Evolutionary conservation across 495 filamentous ascomycete species (phyloP).

Genomic region (Xylaria intraflava): DNA sequence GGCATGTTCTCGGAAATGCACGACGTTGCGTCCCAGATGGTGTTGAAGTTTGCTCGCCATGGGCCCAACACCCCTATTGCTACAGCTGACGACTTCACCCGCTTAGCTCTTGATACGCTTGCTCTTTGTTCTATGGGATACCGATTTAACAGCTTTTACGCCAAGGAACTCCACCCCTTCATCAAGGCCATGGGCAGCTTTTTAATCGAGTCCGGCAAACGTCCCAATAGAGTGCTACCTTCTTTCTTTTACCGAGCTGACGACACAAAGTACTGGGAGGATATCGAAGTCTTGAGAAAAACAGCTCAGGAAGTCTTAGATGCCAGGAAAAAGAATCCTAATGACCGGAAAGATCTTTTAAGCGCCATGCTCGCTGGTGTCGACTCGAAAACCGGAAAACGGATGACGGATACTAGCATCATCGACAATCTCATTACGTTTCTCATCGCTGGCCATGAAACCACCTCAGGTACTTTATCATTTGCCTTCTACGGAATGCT

Average conservation of each 20-base stretch:
- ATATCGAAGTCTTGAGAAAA: constrained; percentile 51
- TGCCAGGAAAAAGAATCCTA: constrained; percentile 49
- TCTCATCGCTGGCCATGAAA: constrained; percentile 69
- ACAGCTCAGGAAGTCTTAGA: constrained; percentile 54
- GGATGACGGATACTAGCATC: constrained; percentile 54
- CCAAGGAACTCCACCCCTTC: constrained; percentile 60
- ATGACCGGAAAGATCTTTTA: constrained; percentile 61
- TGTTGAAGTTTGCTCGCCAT: constrained; percentile 67
- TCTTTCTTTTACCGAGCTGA: constrained; percentile 46
- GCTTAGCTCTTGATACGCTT: constrained; percentile 66
- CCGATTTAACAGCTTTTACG: constrained; percentile 71
- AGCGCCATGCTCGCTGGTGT: constrained; percentile 62
- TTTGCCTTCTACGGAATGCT: constrained; percentile 55
- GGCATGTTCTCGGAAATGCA: constrained; percentile 72
- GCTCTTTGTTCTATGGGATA: constrained; percentile 67
- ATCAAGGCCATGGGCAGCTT: constrained; percentile 57
- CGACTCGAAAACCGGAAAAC: constrained; percentile 60
- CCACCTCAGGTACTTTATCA: constrained; percentile 54
- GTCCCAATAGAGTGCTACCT: constrained; percentile 47
- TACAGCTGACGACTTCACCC: constrained; percentile 66
- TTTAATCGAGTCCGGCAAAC: constrained; percentile 48
- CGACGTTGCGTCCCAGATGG: constrained; percentile 63
- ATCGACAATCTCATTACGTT: constrained; percentile 71
- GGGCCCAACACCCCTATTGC: constrained; percentile 51
- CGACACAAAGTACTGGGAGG: constrained; percentile 49